Evolutionary conservation across 306 rosid species (phyloP), one percentile per base, ranked within the genome.

Genomic region (Hippophae gyantsensis): DNA sequence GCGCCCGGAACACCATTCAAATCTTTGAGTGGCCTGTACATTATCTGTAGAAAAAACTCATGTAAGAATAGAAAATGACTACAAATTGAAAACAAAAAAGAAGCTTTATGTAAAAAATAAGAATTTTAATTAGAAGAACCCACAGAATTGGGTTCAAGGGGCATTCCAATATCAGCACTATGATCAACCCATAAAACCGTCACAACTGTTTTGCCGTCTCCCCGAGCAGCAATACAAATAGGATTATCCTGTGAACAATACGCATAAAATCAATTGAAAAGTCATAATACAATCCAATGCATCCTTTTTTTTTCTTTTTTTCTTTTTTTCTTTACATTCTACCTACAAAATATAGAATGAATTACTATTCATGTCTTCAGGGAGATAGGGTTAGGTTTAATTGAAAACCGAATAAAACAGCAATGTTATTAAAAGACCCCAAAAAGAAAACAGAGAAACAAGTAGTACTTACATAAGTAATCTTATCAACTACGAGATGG

Each of bases 101-200:
- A 5, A 52, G 10, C 27, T 13, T 53, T 0, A 10, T 2, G 41
- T 9, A 18, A 44, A 7, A 41, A 56, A 13, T 42, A 42, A 49
- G 10, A 23, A 32, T 43, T 3, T 8, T 10, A 3, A 49, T 26
- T 2, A 8, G 41, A 61, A 43, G 50, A 70, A 80, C 96, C 53
- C 67, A 92, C 99, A 57, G 88, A 76, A 48, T 71, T 13, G 60
- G 80, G 45, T 65, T 85, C 86, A n/a, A 80, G 77, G 0, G 74
- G 78, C 81, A 74, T 62, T 71, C 89, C 96, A 58, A 74, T 47
- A 58, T 88, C 99, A 57, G 75, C 80, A 74, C 88, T 82, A 41
- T 92, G 95, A 14, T 85, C 86, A 57, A 92, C 93, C 99, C 99
- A 92, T 71, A 83, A 61, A 10, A 76, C 79, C 8, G 93, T 92